Base-by-base conservation (phyloP, 371 early-diverging fungal genomes). In the Amoeboaphelidium occidentale region DNA sequence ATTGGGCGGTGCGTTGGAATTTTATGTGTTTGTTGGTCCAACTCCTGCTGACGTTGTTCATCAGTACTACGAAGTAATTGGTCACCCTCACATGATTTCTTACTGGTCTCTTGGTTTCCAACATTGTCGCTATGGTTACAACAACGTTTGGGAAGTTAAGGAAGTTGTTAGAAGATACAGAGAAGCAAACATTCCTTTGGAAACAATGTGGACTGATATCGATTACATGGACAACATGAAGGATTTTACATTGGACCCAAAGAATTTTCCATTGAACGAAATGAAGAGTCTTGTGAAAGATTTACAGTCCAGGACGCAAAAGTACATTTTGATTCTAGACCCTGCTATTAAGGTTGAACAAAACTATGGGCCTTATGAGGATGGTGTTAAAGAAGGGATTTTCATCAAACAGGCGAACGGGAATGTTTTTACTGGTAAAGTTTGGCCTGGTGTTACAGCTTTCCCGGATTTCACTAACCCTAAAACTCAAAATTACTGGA, bases 121-220 rank as follows among this genome's bases (percentile, higher is more conserved):
- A 42, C 79, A 80, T 52, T 79, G 74, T 49, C 68, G 83, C 45
- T 81, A 72, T 58, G 80, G 80, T 41, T 81, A 79, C 54, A 43
- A 58, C 0, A 64, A 64, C 51, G 60, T 78, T 50, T 61, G 63
- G 3, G 64, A 64, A 28, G 75, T 79, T 27, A 60, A 68, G 45
- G 46, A 55, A 1, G 73, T 78, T 6, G 65, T 70, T 26, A 55
- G 51, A 2, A 62, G 59, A 22, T 71, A 74, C 51, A 58, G 63
- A n/a, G 62, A 66, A 45, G 58, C 64, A 47, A 53, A 62, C 6
- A 68, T 81, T 42, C 83, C 83, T 1, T 55, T 77, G 43, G 79
- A 79, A 45, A 69, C 68, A 21, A 62, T 75, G 23, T 81, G 81
- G 81, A 63, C 71, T 26, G 81, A 81, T 58, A 76, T 81, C 46